Evolutionary conservation across 805 yeast species (phyloP).

Genomic region (Ogataea pignaliae): DNA sequence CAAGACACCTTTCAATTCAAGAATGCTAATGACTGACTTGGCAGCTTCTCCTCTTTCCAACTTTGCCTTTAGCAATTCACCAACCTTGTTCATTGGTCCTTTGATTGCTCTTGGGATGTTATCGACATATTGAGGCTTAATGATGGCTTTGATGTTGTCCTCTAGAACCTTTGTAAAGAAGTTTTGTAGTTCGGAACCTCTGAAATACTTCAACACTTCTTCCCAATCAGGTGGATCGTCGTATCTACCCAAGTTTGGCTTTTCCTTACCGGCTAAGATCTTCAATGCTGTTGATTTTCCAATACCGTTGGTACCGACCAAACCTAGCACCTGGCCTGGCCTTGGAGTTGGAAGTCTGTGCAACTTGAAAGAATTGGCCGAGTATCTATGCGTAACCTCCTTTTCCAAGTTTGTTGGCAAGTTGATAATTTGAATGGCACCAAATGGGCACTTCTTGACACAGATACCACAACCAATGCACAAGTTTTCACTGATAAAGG

Average conservation of each 20-base stretch:
- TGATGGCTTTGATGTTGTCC: conserved; percentile 92
- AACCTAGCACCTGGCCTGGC: conserved; percentile 97
- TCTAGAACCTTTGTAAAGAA: conserved; percentile 91
- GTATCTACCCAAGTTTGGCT: conserved; percentile 90
- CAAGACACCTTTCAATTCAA: conserved; percentile 74
- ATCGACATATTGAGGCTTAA: conserved; percentile 98
- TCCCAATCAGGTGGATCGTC: conserved; percentile 99
- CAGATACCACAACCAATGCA: conserved; percentile 99
- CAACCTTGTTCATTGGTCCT: conserved; percentile 84
- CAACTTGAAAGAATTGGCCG: conserved; percentile 95
- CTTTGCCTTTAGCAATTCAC: conserved; percentile 72
- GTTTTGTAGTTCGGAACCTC: conserved; percentile 97
- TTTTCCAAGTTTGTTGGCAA: conserved; percentile 91
- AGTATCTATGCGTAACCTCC: conserved; percentile 94
- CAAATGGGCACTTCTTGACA: conserved; percentile 97
- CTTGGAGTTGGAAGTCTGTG: conserved; percentile 98
- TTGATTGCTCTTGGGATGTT: conserved; percentile 94
- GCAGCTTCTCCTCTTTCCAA: conserved; percentile 66
- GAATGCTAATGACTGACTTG: conserved; percentile 57
- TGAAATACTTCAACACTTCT: conserved; percentile 82
- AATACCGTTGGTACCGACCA: conserved; percentile 98
- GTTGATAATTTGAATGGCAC: conserved; percentile 93
- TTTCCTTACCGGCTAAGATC: conserved; percentile 94
- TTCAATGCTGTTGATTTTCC: conserved; percentile 97
- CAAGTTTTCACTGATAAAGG: conserved; percentile 87